These are phyloP conservation scores for Aspergillus bridgeri DNA, from an alignment of 495 filamentous ascomycete species.

Conservation along the genomic window DNA sequence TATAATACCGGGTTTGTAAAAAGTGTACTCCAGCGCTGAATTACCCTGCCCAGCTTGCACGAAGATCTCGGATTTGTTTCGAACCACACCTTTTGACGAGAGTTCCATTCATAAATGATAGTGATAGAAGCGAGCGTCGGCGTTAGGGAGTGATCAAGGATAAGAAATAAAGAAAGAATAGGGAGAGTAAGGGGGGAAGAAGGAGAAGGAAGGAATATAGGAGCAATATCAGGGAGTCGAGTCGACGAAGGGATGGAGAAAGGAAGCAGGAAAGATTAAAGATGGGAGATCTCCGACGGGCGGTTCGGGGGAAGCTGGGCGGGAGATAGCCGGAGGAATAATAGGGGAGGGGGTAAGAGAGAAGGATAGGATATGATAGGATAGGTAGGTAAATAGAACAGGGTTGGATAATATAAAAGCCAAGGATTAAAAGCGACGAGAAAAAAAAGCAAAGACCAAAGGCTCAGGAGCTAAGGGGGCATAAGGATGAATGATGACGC, in stretches of 20 bases:
- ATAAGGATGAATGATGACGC: too few relatives aligned
- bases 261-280: constrained; percentile 2
- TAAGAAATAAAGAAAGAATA: neutral
- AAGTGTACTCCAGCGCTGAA: neutral
- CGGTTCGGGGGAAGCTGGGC: constrained; percentile 6
- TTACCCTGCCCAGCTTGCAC: constrained; percentile 11
- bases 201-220: constrained; percentile 1
- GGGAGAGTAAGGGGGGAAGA: neutral
- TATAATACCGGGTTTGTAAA: constrained; percentile 14
- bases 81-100: constrained; percentile 4
- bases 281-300: constrained; percentile 16
- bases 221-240: neutral
- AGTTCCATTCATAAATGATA: constrained; percentile 14
- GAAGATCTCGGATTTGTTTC: constrained; percentile 10
- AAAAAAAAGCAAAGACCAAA: neutral
- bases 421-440: neutral
- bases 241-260: neutral
- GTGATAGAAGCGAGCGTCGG: neutral
- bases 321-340: constrained; percentile 2
- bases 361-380: neutral
- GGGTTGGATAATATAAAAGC: neutral
- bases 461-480: too few relatives aligned
- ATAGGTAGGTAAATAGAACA: neutral
- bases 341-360: constrained; percentile 10
- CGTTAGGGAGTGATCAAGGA: neutral